Evolutionary conservation across 768 basidiomycete species (phyloP).

Genomic region (Paxillus involutus): DNA sequence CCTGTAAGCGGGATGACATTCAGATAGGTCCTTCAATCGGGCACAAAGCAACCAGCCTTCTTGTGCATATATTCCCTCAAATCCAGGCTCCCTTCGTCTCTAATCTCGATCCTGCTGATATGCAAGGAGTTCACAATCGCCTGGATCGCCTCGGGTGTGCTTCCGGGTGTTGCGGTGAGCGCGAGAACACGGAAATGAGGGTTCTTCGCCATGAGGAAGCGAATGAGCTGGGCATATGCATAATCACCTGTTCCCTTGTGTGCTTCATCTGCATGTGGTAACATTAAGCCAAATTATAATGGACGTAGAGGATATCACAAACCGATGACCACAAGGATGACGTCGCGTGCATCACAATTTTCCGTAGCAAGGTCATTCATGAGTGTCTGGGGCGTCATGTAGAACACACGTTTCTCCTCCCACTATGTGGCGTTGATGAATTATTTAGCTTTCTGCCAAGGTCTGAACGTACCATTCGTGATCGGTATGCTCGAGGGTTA

Average conservation of each 20-base stretch:
- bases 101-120: slow-evolving; percentile 92
- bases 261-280: slow-evolving; percentile 71
- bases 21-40: slow-evolving; percentile 2
- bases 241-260: slow-evolving; percentile 94
- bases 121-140: slow-evolving; percentile 88
- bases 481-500: slow-evolving; percentile 51
- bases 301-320: slow-evolving; percentile 15
- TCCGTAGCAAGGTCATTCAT: slow-evolving; percentile 79
- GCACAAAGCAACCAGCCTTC: slow-evolving; percentile 53
- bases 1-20: slow-evolving; percentile 38
- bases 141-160: slow-evolving; percentile 85
- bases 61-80: slow-evolving; percentile 82
- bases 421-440: slow-evolving; percentile 46
- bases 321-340: slow-evolving; percentile 90
- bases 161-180: slow-evolving; percentile 92
- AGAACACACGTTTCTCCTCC: slow-evolving; percentile 83
- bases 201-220: slow-evolving; percentile 91
- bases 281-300: slow-evolving; percentile 3
- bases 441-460: background rate
- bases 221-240: slow-evolving; percentile 86
- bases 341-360: slow-evolving; percentile 73
- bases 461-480: slow-evolving; percentile 52
- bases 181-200: slow-evolving; percentile 92
- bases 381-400: slow-evolving; percentile 95
- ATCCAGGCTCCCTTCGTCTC: slow-evolving; percentile 89